A percentile compares a stretch with the other conserved stretches of the same genome.
phyloP scores from a whole-genome alignment of 768 basidiomycete species.

The Chalciporus sphaerocephalus region DNA sequence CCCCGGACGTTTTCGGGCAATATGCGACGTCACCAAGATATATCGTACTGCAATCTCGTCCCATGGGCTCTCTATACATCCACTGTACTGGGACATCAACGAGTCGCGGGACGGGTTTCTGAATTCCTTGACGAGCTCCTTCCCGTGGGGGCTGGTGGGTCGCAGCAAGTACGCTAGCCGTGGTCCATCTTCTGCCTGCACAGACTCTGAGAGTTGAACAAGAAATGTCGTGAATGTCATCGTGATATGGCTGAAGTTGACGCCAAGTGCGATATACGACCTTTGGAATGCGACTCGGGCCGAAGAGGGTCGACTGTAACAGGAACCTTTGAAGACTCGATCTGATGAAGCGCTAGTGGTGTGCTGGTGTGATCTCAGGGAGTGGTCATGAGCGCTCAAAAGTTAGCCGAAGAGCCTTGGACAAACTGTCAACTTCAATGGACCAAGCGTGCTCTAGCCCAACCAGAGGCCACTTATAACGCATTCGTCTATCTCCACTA shows the following conservation, averaged over 20 bases:
- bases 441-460: too few species aligned
- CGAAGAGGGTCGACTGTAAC: neutral
- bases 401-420: too few species aligned
- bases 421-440: too few species aligned
- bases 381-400: too few species aligned
- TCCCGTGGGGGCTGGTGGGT: conserved; percentile 73
- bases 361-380: too few species aligned
- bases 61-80: conserved; percentile 70
- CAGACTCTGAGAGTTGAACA: conserved; percentile 55
- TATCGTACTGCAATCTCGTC: conserved; percentile 85
- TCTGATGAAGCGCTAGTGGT: too few species aligned
- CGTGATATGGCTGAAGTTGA: neutral
- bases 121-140: conserved; percentile 69
- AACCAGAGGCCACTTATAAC: too few species aligned
- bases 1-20: conserved; percentile 57
- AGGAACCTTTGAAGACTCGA: neutral
- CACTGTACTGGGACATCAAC: conserved; percentile 39
- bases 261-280: neutral
- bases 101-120: conserved; percentile 43
- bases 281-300: neutral
- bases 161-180: conserved; percentile 71
- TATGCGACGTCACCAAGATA: conserved; percentile 67
- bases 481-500: too few species aligned
- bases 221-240: conserved; percentile 56
- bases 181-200: conserved; percentile 60